A percentile compares a stretch with the other conserved stretches of the same genome.
Evolutionary conservation across 768 basidiomycete genomes (phyloP).

Genomic region (Trametes sanguinea): DNA sequence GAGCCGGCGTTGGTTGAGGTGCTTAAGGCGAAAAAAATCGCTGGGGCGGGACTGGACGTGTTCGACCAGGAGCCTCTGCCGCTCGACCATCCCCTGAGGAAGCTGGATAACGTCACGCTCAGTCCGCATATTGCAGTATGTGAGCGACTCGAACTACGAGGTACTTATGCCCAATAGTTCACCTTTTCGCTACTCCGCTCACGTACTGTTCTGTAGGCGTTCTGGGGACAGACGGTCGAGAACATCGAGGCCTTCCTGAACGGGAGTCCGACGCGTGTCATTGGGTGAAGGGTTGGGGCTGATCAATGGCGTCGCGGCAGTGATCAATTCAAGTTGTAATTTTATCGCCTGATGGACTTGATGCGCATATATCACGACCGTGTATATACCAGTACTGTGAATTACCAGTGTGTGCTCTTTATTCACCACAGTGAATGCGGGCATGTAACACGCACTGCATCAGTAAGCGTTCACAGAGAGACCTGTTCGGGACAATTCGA

Average conservation of each 20-base stretch:
- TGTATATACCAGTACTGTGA: too few species aligned
- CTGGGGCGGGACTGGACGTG: conserved; percentile 66
- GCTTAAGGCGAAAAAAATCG: conserved; percentile 48
- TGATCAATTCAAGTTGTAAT: background rate
- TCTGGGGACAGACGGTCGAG: conserved; percentile 56
- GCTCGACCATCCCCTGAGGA: conserved; percentile 53
- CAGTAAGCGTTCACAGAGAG: background rate
- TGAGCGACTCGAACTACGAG: conserved; percentile 52
- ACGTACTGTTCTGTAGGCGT: conserved; percentile 36
- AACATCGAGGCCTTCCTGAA: conserved; percentile 59
- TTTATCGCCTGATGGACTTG: too few species aligned
- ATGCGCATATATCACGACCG: background rate
- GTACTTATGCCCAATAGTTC: conserved; percentile 29
- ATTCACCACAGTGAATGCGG: too few species aligned
- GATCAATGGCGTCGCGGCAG: background rate
- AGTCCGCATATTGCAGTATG: conserved; percentile 66
- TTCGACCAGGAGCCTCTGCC: conserved; percentile 69
- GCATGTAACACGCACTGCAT: too few species aligned
- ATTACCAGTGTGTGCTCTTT: too few species aligned
- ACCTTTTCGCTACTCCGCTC: too few species aligned
- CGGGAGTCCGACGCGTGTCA: conserved; percentile 38
- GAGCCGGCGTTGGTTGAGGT: conserved; percentile 54
- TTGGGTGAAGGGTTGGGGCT: conserved; percentile 8
- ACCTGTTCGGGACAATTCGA: conserved; percentile 13
- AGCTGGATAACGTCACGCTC: conserved; percentile 53